Base-by-base conservation (phyloP, 148 eudicot genomes). In the Rhododendron mucronatum region DNA sequence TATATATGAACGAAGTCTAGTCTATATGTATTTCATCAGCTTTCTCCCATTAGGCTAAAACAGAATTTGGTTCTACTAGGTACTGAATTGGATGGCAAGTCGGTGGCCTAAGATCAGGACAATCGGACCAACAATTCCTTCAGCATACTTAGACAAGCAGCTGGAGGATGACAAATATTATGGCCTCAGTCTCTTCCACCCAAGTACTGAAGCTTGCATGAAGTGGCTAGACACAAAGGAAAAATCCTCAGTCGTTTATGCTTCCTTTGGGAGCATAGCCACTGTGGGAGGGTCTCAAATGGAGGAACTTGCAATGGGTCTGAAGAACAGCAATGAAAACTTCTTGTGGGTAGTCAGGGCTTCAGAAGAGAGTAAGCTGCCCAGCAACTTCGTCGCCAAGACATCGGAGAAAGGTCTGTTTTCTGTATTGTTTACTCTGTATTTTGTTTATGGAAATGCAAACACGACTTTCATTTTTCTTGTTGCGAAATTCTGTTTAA, bases 291-390 rank as follows among this genome's bases (percentile, higher is more conserved):
- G 81, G 28, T 88, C 91, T 30, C 91, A 92, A 74, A 86, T 91
- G 90, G 90, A 89, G 74, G 94, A 95, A 87, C 63, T 92, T 21
- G 94, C 93, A 26, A 37, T 37, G 30, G 96, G 53, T 50, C 81
- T 21, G 21, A 63, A 13, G 86, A 84, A 11, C 21, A 87, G 90
- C 84, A 65, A 82, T 3, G 51, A 41, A 67, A 23, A 89, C 82
- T 94, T 93, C 87, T 82, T 94, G 47, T 92, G 94, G 95, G 91
- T 92, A 2, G 87, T 94, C 20, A 89, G 95, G 80, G 84, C 88
- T 15, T 65, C 92, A 1, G 97, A 94, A 82, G 82, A 85, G 50
- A 75, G 71, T 28, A 85, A 85, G 59, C 44, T 85, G 1, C 86
- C 82, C 3, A 14, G 21, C 16, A 55, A 76, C 44, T 41, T 76